Base-by-base conservation (phyloP, 306 rosid genomes). In the Sicyos baderoa region DNA sequence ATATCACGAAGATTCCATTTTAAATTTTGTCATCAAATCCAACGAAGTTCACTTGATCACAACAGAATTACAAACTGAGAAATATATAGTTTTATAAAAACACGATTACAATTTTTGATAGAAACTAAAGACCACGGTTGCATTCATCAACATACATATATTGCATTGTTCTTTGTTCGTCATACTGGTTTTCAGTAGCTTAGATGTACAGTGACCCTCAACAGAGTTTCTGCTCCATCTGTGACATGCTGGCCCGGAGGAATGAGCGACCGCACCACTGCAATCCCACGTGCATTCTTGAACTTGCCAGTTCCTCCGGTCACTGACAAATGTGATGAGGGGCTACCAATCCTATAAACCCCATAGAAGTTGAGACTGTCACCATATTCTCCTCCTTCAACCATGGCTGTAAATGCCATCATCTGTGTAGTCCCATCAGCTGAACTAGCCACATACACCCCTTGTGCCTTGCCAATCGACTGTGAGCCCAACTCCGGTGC, bases 331-430 rank as follows among this genome's bases (percentile, higher is more conserved):
- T 83, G 88, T 19, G 97, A 87, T 75, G 84, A 73, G 49, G 89
- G 72, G 77, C 95, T 87, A 74, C 95, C 92, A n/a, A 89, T 83
- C 85, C 80, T 86, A 57, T 70, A 89, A 66, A 89, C 57, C 7
- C 96, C 97, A 75, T 76, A 89, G 27, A 92, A 87, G 79, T 87
- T 92, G 35, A 89, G 55, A 77, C 86, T 84, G 49, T 92, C 96
- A 16, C 92, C 97, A 57, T 89, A 92, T 22, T 92, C 96, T 40
- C 97, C 97, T 76, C 95, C 96, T 83, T 92, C 96, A 74, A 92
- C 78, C 80, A 89, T 35, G 5, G 89, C 91, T 44, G 97, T 92
- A 45, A 89, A 89, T 4, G 82, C 80, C 95, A 92, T 89, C 97
- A 92, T 92, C 82, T 89, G 92, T 18, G 85, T 54, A 17, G 76